These are phyloP conservation scores for Barnettozyma populi DNA, from an alignment of 805 yeast species.

Conservation along the genomic window DNA sequence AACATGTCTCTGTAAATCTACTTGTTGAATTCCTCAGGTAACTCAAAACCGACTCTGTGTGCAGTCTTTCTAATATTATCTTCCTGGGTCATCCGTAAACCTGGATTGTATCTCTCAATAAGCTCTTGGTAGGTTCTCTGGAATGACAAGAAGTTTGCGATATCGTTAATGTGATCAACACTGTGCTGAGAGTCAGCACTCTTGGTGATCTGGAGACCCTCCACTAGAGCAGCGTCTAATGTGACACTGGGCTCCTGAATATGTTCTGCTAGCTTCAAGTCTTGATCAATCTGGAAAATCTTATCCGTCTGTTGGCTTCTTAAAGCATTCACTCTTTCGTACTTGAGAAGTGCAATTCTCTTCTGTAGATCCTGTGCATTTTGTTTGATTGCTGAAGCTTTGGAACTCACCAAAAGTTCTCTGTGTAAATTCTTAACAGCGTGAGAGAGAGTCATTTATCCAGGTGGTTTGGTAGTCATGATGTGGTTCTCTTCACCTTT, in stretches of 20 bases:
- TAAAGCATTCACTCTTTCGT: slow-evolving; percentile 23
- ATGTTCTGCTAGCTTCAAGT: slow-evolving; percentile 16
- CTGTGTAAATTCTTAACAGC: slow-evolving; percentile 18
- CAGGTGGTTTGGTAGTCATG: background rate
- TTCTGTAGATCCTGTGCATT: slow-evolving; percentile 22
- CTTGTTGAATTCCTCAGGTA: slow-evolving; percentile 38
- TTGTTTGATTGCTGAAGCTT: slow-evolving; percentile 22
- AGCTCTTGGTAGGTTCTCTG: slow-evolving; percentile 77
- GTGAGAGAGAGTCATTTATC: background rate
- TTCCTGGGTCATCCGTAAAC: slow-evolving; percentile 66
- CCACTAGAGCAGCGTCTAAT: slow-evolving; percentile 10
- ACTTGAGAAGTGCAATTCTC: slow-evolving; percentile 21
- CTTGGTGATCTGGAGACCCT: slow-evolving; percentile 14
- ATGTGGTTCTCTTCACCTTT: no score
- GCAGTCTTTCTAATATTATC: slow-evolving; percentile 82
- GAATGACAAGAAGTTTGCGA: slow-evolving; percentile 54
- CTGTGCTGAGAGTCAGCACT: slow-evolving; percentile 15
- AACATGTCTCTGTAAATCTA: background rate
- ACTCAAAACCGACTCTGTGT: slow-evolving; percentile 76
- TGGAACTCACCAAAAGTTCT: slow-evolving; percentile 21
- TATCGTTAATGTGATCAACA: slow-evolving; percentile 46
- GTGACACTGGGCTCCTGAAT: slow-evolving; percentile 16
- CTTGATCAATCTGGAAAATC: slow-evolving; percentile 17
- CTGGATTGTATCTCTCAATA: slow-evolving; percentile 83
- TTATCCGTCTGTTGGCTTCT: slow-evolving; percentile 18